Conservation (phyloP, 2,329 filamentous ascomycete species). For the Colletotrichum brevisporum region DNA sequence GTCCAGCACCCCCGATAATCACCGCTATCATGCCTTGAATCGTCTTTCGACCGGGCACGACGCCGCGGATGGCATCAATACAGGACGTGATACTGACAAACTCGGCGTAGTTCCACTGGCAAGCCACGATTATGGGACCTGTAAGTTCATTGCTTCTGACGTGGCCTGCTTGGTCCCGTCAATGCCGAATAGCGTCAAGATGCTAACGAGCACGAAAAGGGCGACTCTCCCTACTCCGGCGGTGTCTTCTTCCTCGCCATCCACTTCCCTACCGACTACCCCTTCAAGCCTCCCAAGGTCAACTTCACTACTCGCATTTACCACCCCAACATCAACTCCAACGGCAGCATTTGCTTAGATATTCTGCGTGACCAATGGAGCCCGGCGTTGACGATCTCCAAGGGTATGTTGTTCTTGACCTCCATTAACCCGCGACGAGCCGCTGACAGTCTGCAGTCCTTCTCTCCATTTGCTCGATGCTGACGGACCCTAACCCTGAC, state of each 20-base stretch:
- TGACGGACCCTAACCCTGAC: slow-evolving; percentile 99
- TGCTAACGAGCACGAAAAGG: slow-evolving; percentile 61
- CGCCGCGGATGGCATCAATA: slow-evolving; percentile 21
- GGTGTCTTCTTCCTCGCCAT: slow-evolving; percentile 99
- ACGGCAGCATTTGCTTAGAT: slow-evolving; percentile 98
- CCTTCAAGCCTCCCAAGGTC: slow-evolving; percentile 99
- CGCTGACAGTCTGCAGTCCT: slow-evolving; percentile 73
- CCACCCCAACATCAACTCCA: slow-evolving; percentile 99
- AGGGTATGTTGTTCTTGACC: slow-evolving; percentile 73
- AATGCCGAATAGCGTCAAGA: neutral
- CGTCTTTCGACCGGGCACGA: slow-evolving; percentile 44
- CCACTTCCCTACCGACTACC: slow-evolving; percentile 99
- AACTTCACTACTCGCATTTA: slow-evolving; percentile 99
- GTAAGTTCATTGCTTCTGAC: slow-evolving; percentile 70
- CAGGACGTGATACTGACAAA: slow-evolving; percentile 28
- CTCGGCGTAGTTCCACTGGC: slow-evolving; percentile 91
- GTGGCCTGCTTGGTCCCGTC: neutral
- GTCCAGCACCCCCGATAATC: slow-evolving; percentile 57
- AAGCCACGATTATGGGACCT: slow-evolving; percentile 99
- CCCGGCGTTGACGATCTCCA: slow-evolving; percentile 96
- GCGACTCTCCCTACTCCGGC: slow-evolving; percentile 97
- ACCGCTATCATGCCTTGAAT: slow-evolving; percentile 28
- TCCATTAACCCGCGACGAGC: neutral
- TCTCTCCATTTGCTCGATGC: slow-evolving; percentile 99
- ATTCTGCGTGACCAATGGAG: slow-evolving; percentile 99